Evolutionary conservation across 2,329 filamentous ascomycete species (phyloP).

Genomic region (Colletotrichum eleusines): DNA sequence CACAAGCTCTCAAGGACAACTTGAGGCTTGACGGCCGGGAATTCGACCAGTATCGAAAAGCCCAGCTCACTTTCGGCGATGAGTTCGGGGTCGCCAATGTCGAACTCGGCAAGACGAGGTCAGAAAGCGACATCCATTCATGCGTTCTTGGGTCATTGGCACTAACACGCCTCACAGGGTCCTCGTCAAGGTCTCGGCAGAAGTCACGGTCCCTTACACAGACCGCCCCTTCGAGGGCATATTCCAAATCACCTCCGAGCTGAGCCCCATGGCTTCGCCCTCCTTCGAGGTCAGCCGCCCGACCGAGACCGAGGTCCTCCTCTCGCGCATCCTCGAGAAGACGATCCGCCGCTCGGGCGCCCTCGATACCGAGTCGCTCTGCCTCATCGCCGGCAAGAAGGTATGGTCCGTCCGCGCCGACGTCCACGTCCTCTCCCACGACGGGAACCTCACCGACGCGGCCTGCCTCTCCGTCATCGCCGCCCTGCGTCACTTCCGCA

Average conservation of each 20-base stretch:
- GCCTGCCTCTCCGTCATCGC: conserved; percentile 89
- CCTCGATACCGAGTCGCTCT: conserved; percentile 94
- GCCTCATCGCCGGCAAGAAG: conserved; percentile 89
- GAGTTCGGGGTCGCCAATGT: conserved; percentile 93
- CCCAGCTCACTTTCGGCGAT: conserved; percentile 86
- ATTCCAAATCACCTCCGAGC: conserved; percentile 91
- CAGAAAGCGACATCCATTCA: conserved; percentile 43
- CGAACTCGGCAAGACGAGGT: conserved; percentile 91
- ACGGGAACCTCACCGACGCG: conserved; percentile 90
- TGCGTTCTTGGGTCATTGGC: background rate
- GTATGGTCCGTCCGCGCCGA: conserved; percentile 94
- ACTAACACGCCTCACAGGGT: conserved; percentile 66
- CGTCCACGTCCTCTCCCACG: conserved; percentile 90
- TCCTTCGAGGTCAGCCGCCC: conserved; percentile 88
- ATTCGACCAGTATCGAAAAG: conserved; percentile 81
- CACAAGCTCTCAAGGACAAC: conserved; percentile 83
- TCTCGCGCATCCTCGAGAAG: conserved; percentile 92
- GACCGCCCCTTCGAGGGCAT: conserved; percentile 96
- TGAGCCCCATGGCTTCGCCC: conserved; percentile 92
- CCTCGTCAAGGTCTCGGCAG: conserved; percentile 85
- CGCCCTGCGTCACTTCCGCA: conserved; percentile 89
- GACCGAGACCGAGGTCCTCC: conserved; percentile 85
- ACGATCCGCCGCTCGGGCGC: conserved; percentile 92
- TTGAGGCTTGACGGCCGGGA: conserved; percentile 86
- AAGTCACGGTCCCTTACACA: conserved; percentile 85